These are phyloP conservation scores for Kockovaella imperatae DNA, from an alignment of 768 basidiomycete genomes.

Conservation along the genomic window DNA sequence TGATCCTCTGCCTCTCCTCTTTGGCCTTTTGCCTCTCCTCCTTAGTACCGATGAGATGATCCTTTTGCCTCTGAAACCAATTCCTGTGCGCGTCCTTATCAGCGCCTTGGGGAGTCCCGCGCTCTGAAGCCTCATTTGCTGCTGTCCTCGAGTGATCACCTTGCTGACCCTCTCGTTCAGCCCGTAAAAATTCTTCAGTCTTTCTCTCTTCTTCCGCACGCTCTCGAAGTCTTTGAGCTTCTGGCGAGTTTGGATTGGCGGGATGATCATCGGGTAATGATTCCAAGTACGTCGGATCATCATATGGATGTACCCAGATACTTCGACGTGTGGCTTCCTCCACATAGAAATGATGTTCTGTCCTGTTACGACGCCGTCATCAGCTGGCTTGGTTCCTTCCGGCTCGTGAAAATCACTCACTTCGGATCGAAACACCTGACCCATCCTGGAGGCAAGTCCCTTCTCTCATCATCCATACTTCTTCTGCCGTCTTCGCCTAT, in stretches of 20 bases:
- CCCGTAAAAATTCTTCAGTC: constrained; percentile 8
- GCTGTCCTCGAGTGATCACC: not conserved
- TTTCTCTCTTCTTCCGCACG: constrained; percentile 19
- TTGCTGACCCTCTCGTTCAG: not conserved
- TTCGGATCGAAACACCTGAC: constrained; percentile 41
- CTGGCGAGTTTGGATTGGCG: constrained; percentile 36
- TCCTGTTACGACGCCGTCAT: constrained; percentile 16
- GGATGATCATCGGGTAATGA: constrained; percentile 39
- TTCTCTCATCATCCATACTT: constrained; percentile 41
- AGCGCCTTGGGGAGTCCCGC: not conserved
- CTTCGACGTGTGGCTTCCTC: constrained; percentile 35
- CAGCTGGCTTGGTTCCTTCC: not conserved
- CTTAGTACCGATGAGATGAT: constrained; percentile 27
- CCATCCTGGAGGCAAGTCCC: constrained; percentile 42
- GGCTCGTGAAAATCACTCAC: constrained; percentile 11
- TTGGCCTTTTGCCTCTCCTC: constrained; percentile 27
- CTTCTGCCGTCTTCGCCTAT: constrained; percentile 21
- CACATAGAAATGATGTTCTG: constrained; percentile 42
- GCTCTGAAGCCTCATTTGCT: not conserved
- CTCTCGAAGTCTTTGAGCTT: constrained; percentile 22
- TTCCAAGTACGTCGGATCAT: constrained; percentile 37
- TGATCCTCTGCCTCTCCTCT: constrained; percentile 19
- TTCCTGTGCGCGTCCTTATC: constrained; percentile 10
- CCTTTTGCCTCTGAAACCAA: constrained; percentile 34
- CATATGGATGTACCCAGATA: constrained; percentile 43